phyloP scores from a whole-genome alignment of 2,329 filamentous ascomycete species.

The Xylaria sp. region DNA sequence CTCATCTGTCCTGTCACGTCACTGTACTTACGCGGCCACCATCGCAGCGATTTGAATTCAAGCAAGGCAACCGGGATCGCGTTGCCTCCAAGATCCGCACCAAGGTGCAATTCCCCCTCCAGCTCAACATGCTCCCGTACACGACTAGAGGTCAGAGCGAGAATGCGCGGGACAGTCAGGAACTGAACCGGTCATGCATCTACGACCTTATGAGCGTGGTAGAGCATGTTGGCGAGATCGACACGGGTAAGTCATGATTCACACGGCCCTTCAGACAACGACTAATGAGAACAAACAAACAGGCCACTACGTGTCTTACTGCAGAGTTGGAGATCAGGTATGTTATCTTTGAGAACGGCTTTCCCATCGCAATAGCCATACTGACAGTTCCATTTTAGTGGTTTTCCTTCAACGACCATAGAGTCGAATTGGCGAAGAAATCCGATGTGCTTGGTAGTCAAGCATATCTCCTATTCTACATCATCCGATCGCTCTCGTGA shows the following conservation, averaged over 20 bases:
- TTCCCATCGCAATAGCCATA: neutral
- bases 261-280: neutral
- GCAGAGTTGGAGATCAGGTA: conserved; percentile 69
- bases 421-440: conserved; percentile 76
- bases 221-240: conserved; percentile 87
- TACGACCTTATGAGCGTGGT: conserved; percentile 89
- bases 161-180: conserved; percentile 46
- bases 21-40: neutral
- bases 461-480: conserved; percentile 88
- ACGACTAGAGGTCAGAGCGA: conserved; percentile 59
- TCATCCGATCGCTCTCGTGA: conserved; percentile 49
- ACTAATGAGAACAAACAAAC: conserved; percentile 22
- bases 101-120: conserved; percentile 76
- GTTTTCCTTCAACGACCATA: conserved; percentile 95
- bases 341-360: conserved; percentile 19
- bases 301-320: conserved; percentile 86
- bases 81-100: conserved; percentile 83
- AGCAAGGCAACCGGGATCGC: conserved; percentile 56
- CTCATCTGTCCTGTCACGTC: neutral
- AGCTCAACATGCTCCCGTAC: conserved; percentile 86
- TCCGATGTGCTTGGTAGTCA: conserved; percentile 80
- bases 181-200: conserved; percentile 60
- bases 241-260: conserved; percentile 54
- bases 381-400: conserved; percentile 48
- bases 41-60: conserved; percentile 65